A percentile compares a stretch with the other conserved stretches of the same genome.
These are phyloP conservation scores for Lathyrus tuberosus DNA, from an alignment of 306 rosid species.

Conservation along the genomic window DNA sequence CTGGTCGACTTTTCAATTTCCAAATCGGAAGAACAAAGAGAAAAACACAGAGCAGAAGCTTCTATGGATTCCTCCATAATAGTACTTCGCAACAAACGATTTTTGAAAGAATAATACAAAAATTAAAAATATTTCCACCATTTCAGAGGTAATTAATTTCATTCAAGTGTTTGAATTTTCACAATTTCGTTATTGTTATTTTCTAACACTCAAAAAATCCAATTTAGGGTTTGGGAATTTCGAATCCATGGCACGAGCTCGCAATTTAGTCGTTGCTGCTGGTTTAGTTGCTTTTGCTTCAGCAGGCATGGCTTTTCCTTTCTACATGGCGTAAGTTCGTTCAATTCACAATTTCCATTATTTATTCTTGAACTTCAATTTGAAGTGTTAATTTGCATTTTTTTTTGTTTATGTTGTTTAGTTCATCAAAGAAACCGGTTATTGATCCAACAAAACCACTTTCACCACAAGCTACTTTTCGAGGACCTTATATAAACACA, in stretches of 20 bases:
- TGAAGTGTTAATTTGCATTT: not conserved
- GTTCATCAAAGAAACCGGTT: constrained; percentile 82
- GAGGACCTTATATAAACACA: constrained; percentile 96
- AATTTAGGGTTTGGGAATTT: not conserved
- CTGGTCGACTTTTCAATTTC: not conserved
- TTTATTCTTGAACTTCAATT: not conserved
- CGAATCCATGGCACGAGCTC: constrained; percentile 52
- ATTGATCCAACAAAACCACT: constrained; percentile 84
- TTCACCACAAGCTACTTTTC: constrained; percentile 91
- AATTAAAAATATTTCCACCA: no score
- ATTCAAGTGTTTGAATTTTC: no score
- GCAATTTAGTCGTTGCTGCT: constrained; percentile 69
- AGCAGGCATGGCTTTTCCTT: constrained; percentile 90
- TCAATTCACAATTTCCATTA: not conserved
- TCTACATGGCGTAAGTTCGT: constrained; percentile 89
- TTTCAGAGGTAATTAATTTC: no score
- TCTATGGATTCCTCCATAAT: no score
- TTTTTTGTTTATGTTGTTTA: constrained; percentile 33
- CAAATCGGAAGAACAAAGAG: not conserved
- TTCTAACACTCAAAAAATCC: no score
- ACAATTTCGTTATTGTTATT: no score
- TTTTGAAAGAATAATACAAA: no score
- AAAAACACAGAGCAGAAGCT: not conserved
- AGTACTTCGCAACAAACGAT: no score
- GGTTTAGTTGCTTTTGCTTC: constrained; percentile 71